Percentiles rank a stretch among this genome's conserved stretches.
Conservation (phyloP, 805 yeast genomes). For the Saturnispora silvae region DNA sequence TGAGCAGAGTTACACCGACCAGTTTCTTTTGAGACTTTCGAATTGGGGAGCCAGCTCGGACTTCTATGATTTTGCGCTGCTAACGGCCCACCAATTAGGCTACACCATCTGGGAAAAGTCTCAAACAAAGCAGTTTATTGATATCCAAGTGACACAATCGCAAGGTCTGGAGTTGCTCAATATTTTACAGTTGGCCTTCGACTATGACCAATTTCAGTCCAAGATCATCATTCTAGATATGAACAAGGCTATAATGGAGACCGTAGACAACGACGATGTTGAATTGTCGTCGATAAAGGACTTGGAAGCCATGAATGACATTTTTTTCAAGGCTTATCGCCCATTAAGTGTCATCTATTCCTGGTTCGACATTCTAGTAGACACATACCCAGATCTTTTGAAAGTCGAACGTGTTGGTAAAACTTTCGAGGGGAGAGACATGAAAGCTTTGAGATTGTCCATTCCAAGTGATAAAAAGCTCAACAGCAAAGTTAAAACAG, state of each 20-base stretch:
- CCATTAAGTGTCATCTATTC: constrained; percentile 56
- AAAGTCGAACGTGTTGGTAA: constrained; percentile 58
- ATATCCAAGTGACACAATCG: constrained; percentile 27
- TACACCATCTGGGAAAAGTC: constrained; percentile 42
- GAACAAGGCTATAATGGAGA: constrained; percentile 44
- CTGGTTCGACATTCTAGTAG: constrained; percentile 56
- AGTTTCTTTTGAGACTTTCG: constrained; percentile 35
- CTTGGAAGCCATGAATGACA: constrained; percentile 23
- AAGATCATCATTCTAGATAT: constrained; percentile 45
- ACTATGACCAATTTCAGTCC: constrained; percentile 19
- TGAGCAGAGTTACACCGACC: too few species aligned
- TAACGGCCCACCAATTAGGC: constrained; percentile 13
- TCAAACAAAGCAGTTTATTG: constrained; percentile 33
- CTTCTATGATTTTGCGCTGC: constrained; percentile 14
- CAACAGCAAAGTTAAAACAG: constrained; percentile 37
- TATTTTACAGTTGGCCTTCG: constrained; percentile 3
- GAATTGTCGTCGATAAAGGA: constrained; percentile 1
- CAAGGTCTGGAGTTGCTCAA: constrained; percentile 19
- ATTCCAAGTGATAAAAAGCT: constrained; percentile 29
- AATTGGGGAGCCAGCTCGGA: constrained; percentile 18
- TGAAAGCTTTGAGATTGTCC: constrained; percentile 56
- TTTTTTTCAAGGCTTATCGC: constrained; percentile 63
- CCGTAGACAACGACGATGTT: constrained; percentile 31
- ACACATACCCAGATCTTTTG: constrained; percentile 56
- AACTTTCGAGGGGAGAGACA: constrained; percentile 64